phyloP scores from a whole-genome alignment of 306 rosid genomes.

The Psophocarpus tetragonolobus region DNA sequence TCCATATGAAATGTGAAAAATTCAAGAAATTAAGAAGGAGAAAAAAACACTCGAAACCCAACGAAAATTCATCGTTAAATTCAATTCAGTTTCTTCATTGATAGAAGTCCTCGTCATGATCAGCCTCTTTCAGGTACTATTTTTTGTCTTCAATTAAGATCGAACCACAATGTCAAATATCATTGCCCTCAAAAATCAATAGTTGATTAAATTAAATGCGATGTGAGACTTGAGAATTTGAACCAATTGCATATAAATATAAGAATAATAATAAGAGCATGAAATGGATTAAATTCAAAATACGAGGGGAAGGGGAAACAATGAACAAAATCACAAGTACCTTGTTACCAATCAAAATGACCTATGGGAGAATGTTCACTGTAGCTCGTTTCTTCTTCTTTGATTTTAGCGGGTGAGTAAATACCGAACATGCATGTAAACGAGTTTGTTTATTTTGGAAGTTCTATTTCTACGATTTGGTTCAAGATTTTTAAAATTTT shows the following conservation, averaged over 20 bases:
- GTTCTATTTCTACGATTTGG: not conserved
- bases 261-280: not conserved
- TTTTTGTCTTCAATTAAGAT: not conserved
- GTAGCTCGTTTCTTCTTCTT: not conserved
- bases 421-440: not conserved
- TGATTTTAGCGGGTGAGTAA: conserved; percentile 5
- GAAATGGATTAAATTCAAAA: not conserved
- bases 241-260: not conserved
- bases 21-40: not conserved
- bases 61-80: not conserved
- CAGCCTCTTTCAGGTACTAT: not conserved
- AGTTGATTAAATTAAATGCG: not conserved
- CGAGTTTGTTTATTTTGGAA: not conserved
- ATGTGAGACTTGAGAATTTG: not conserved
- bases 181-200: not conserved
- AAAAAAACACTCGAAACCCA: not conserved
- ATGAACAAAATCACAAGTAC: not conserved
- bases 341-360: conserved; percentile 25
- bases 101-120: not conserved
- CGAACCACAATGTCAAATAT: conserved; percentile 4
- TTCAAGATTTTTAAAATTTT: not conserved
- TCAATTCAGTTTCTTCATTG: not conserved
- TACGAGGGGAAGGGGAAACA: not conserved
- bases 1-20: not conserved
- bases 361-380: conserved; percentile 30